Percentiles rank a stretch among this genome's conserved stretches.
Evolutionary conservation across 805 yeast species (phyloP).

Genomic region (Teunomyces cretensis): DNA sequence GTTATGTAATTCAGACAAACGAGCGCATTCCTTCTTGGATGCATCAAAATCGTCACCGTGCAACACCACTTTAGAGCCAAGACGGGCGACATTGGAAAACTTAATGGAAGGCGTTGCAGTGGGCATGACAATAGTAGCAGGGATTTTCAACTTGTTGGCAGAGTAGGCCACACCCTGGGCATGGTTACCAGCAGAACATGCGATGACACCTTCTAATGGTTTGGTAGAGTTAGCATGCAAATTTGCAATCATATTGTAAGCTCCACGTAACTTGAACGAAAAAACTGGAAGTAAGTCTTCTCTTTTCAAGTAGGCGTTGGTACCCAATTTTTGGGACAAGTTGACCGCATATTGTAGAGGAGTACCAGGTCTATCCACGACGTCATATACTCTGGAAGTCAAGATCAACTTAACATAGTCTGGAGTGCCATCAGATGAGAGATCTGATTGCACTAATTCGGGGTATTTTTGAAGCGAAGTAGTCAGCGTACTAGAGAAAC

Average conservation of each 20-base stretch:
- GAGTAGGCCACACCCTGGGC: conserved; percentile 98
- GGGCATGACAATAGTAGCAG: conserved; percentile 98
- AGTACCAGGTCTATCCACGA: conserved; percentile 72
- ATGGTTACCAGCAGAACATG: conserved; percentile 98
- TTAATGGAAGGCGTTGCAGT: conserved; percentile 94
- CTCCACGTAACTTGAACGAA: conserved; percentile 95
- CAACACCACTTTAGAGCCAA: conserved; percentile 92
- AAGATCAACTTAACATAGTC: conserved; percentile 89
- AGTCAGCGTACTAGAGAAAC: not conserved
- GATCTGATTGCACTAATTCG: conserved; percentile 50
- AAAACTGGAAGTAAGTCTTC: conserved; percentile 95
- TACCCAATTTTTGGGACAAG: conserved; percentile 69
- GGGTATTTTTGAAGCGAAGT: conserved; percentile 34
- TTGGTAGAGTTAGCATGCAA: conserved; percentile 56
- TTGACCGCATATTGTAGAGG: conserved; percentile 78
- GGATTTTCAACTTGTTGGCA: conserved; percentile 79
- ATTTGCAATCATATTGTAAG: conserved; percentile 95
- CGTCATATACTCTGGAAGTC: conserved; percentile 93
- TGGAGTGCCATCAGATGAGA: conserved; percentile 68
- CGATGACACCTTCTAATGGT: conserved; percentile 83
- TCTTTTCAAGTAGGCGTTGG: conserved; percentile 78
- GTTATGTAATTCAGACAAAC: conserved; percentile 67
- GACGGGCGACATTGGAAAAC: conserved; percentile 82
- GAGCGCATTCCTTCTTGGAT: conserved; percentile 87
- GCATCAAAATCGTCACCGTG: conserved; percentile 93